These are phyloP conservation scores for Phytophthora colocasiae DNA, from an alignment of 352 stramenopile genomes.

Conservation along the genomic window DNA sequence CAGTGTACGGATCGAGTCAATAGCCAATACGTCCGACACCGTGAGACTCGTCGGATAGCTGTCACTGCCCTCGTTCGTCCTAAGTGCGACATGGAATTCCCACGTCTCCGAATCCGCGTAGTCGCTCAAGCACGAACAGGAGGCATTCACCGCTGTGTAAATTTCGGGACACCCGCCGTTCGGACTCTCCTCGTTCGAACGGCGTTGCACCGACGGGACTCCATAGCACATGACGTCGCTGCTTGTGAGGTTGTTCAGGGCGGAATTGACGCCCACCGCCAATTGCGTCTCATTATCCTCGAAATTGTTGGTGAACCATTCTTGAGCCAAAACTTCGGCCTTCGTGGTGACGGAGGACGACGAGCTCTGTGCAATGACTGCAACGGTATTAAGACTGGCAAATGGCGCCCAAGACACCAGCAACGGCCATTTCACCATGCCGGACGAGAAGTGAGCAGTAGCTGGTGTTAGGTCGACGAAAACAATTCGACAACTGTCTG, in stretches of 20 bases:
- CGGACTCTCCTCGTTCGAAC: slow-evolving; percentile 15
- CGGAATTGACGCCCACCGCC: slow-evolving; percentile 35
- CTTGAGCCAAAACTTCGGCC: slow-evolving; percentile 26
- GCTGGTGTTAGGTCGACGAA: not conserved
- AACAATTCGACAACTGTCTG: not conserved
- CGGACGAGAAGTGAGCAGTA: slow-evolving; percentile 4
- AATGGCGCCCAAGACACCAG: slow-evolving; percentile 1
- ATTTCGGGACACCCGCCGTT: slow-evolving; percentile 39
- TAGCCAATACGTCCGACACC: slow-evolving; percentile 27
- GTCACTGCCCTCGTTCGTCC: slow-evolving; percentile 12
- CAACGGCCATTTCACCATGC: slow-evolving; percentile 13
- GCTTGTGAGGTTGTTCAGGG: slow-evolving; percentile 33
- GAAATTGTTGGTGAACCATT: slow-evolving; percentile 44
- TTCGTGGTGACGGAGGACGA: slow-evolving; percentile 23
- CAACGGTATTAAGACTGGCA: not conserved
- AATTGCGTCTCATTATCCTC: slow-evolving; percentile 41
- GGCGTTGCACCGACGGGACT: slow-evolving; percentile 33
- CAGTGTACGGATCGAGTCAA: slow-evolving; percentile 43
- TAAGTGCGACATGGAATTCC: slow-evolving; percentile 34
- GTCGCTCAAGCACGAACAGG: slow-evolving; percentile 37
- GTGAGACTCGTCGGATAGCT: slow-evolving; percentile 31
- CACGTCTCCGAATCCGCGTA: slow-evolving; percentile 29
- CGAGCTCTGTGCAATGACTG: slow-evolving; percentile 12
- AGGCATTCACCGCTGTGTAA: slow-evolving; percentile 36
- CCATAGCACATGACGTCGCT: slow-evolving; percentile 32